A percentile compares a stretch with the other conserved stretches of the same genome.
Conservation (phyloP, 2,329 filamentous ascomycete genomes). For the Stagonosporopsis rhizophila region DNA sequence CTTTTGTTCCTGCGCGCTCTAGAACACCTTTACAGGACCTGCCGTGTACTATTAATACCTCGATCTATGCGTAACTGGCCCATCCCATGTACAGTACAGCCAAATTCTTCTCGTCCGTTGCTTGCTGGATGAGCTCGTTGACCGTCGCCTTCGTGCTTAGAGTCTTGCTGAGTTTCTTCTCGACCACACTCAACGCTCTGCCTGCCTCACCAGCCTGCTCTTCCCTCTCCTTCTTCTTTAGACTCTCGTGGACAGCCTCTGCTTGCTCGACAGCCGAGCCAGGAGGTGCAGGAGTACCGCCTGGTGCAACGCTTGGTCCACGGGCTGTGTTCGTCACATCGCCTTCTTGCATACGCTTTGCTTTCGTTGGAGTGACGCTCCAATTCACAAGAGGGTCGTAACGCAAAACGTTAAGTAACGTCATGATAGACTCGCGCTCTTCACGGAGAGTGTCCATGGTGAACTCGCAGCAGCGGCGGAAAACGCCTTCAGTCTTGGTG, state of each 20-base stretch:
- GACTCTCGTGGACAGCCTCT: slow-evolving; percentile 36
- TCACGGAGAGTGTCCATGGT: slow-evolving; percentile 93
- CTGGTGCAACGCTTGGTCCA: slow-evolving; percentile 39
- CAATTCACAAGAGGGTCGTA: slow-evolving; percentile 97
- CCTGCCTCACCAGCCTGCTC: slow-evolving; percentile 81
- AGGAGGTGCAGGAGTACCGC: slow-evolving; percentile 41
- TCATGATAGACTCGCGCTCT: slow-evolving; percentile 97
- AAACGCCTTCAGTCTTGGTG: slow-evolving; percentile 93
- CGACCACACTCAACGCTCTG: slow-evolving; percentile 87
- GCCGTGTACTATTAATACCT: neutral
- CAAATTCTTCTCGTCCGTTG: slow-evolving; percentile 89
- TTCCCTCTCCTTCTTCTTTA: slow-evolving; percentile 55
- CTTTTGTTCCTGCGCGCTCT: neutral
- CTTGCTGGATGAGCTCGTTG: slow-evolving; percentile 95
- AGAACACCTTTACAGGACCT: neutral
- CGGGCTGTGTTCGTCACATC: slow-evolving; percentile 56
- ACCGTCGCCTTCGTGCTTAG: slow-evolving; percentile 94
- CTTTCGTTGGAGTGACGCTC: slow-evolving; percentile 78
- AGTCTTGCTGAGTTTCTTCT: slow-evolving; percentile 94
- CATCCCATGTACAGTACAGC: slow-evolving; percentile 73
- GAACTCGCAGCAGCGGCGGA: slow-evolving; percentile 97
- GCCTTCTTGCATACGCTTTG: slow-evolving; percentile 72
- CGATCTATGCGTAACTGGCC: slow-evolving; percentile 45
- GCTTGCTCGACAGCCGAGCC: slow-evolving; percentile 29
- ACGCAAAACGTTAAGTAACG: slow-evolving; percentile 94